Conservation (phyloP, 371 early-diverging fungal species). For the Mucor circinelloides region DNA sequence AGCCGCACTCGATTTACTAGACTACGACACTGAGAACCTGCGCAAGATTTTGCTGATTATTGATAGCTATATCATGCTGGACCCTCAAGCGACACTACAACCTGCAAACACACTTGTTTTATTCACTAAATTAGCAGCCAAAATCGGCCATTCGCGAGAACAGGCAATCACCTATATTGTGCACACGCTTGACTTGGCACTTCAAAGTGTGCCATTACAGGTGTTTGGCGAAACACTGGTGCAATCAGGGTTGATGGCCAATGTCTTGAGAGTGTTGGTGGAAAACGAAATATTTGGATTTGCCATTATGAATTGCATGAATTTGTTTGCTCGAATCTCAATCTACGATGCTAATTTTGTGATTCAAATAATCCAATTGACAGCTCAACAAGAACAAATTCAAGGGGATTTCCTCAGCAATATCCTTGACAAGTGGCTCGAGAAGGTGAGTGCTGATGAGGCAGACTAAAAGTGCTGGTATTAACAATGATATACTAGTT, state of each 20-base stretch:
- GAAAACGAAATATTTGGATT: conserved; percentile 62
- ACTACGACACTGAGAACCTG: conserved; percentile 76
- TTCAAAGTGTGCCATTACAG: conserved; percentile 56
- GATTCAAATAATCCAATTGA: conserved; percentile 44
- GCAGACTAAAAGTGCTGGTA: no score
- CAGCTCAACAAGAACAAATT: conserved; percentile 49
- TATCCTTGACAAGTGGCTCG: conserved; percentile 66
- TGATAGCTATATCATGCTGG: conserved; percentile 80
- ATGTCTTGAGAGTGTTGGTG: conserved; percentile 54
- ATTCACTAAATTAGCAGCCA: conserved; percentile 54
- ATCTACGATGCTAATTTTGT: conserved; percentile 62
- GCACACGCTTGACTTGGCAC: conserved; percentile 60
- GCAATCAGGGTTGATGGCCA: conserved; percentile 56
- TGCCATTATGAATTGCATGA: conserved; percentile 66
- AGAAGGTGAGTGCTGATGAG: conserved; percentile 54
- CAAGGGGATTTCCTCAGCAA: conserved; percentile 42
- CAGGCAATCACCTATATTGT: conserved; percentile 68
- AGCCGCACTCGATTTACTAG: conserved; percentile 62
- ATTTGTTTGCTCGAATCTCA: conserved; percentile 64
- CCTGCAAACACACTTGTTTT: conserved; percentile 43
- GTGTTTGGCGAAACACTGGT: conserved; percentile 55
- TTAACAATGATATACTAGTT: conserved; percentile 48
- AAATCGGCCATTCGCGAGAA: conserved; percentile 60
- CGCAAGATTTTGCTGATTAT: conserved; percentile 74
- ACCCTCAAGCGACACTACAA: conserved; percentile 53